Conservation (phyloP, 2,329 filamentous ascomycete genomes). For the Zymoseptoria tritici region DNA sequence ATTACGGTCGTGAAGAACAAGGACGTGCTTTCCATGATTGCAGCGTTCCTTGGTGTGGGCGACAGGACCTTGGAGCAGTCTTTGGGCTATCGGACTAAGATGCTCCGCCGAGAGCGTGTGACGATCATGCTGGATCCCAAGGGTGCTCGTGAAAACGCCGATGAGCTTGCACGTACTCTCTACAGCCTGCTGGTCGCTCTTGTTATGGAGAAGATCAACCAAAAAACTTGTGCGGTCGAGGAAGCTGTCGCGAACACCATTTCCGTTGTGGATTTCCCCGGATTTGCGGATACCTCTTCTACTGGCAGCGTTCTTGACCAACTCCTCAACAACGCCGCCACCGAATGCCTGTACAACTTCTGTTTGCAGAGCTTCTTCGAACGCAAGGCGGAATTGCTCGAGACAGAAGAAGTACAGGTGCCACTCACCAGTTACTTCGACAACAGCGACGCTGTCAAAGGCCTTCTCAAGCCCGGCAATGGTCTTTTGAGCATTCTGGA, state of each 20-base stretch:
- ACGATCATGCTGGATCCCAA: constrained; percentile 94
- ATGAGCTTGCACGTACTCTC: constrained; percentile 85
- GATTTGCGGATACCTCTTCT: constrained; percentile 76
- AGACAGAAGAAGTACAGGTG: constrained; percentile 86
- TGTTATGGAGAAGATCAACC: constrained; percentile 87
- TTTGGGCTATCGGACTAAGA: constrained; percentile 93
- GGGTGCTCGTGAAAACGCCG: constrained; percentile 83
- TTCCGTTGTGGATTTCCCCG: constrained; percentile 92
- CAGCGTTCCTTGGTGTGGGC: constrained; percentile 87
- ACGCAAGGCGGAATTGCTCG: constrained; percentile 82
- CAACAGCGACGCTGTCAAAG: constrained; percentile 89
- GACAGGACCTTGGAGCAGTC: constrained; percentile 76
- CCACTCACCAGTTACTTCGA: constrained; percentile 95
- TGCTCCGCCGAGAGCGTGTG: constrained; percentile 91
- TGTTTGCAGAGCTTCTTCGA: constrained; percentile 95
- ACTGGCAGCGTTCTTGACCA: constrained; percentile 86
- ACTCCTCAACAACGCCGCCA: constrained; percentile 87
- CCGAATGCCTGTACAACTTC: constrained; percentile 86
- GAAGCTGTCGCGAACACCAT: constrained; percentile 88
- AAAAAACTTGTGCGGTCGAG: constrained; percentile 77
- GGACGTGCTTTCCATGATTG: constrained; percentile 75
- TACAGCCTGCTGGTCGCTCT: constrained; percentile 93
- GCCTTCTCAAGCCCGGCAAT: constrained; percentile 84
- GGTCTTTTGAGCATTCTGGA: constrained; percentile 90
- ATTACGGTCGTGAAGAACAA: constrained; percentile 89